Base-by-base conservation (phyloP, 2,329 filamentous ascomycete species). In the Aspergillus sp. region DNA sequence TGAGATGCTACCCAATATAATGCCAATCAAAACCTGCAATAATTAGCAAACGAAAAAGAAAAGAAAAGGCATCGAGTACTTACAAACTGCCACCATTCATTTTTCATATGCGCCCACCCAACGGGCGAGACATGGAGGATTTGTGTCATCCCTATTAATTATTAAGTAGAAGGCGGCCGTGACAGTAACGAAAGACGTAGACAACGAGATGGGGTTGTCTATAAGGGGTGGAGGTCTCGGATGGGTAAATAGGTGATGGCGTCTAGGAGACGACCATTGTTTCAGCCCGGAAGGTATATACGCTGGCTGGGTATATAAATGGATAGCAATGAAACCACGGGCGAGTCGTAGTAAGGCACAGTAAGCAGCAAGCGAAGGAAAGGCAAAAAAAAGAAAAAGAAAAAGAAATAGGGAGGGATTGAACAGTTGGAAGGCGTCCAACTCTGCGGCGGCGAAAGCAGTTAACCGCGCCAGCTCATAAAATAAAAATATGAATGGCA, bases 61-160 rank as follows among this genome's bases (percentile, higher is more conserved):
- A 56, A 19, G 23, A n/a, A 9, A 4, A 44, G 23, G 33, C 45
- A 55, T 45, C 19, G 6, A 33, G 24, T 44, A 70, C 71, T 59
- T 66, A 78, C 76, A 68, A 70, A 73, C 59, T 77, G 74, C 76
- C 76, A 78, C 76, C 75, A 79, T 58, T 75, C 62, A 6, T 63
- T 53, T 52, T 64, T 73, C 71, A 77, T 74, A 12, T 62, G 49
- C 46, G 64, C 55, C 73, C 75, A 76, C 51, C 69, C 69, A n/a
- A 75, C 59, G 44, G 70, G 61, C 19, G 62, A 57, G 44, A 70
- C 66, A 12, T 65, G 33, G 27, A 73, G 65, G 27, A 73, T 72
- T 50, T 66, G 39, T 9, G 61, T 61, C 71, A 74, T 73, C 17
- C 27, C 48, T 8, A 61, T 63, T 66, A 64, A 49, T 52, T 56